These are phyloP conservation scores for Reticulascus tulasneorum DNA, from an alignment of 2,329 filamentous ascomycete genomes.

Conservation along the genomic window DNA sequence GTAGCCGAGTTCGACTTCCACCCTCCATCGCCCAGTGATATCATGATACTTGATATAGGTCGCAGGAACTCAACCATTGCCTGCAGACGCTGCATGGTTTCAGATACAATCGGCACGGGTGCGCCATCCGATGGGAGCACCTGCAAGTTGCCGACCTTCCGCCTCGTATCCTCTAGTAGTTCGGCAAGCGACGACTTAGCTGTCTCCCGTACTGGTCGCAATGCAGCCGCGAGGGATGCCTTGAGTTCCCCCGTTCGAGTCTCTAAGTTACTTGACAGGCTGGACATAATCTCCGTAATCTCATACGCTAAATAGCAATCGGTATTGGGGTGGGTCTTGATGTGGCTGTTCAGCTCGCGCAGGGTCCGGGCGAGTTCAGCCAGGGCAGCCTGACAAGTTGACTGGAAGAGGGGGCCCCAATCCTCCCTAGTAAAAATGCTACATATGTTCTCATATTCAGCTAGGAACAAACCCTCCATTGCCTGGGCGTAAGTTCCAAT, in stretches of 20 bases:
- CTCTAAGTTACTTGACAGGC: slow-evolving; percentile 75
- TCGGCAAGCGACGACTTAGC: slow-evolving; percentile 82
- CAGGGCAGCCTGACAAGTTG: slow-evolving; percentile 74
- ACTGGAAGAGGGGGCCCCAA: slow-evolving; percentile 73
- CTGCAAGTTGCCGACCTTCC: slow-evolving; percentile 61
- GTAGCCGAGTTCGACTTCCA: slow-evolving; percentile 62
- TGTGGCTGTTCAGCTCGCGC: slow-evolving; percentile 83
- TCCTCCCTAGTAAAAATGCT: slow-evolving; percentile 82
- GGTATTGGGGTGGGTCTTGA: slow-evolving; percentile 78
- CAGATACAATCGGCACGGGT: slow-evolving; percentile 70
- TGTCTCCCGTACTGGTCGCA: slow-evolving; percentile 88
- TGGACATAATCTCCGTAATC: slow-evolving; percentile 84
- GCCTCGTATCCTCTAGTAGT: slow-evolving; percentile 77
- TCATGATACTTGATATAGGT: slow-evolving; percentile 84
- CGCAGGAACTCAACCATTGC: slow-evolving; percentile 82
- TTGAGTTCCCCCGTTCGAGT: slow-evolving; percentile 83
- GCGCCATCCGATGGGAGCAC: slow-evolving; percentile 74
- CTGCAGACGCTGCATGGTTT: slow-evolving; percentile 82
- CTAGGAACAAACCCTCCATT: slow-evolving; percentile 79
- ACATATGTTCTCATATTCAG: slow-evolving; percentile 89
- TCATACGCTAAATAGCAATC: slow-evolving; percentile 96
- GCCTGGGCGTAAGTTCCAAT: slow-evolving; percentile 85
- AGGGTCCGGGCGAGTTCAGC: slow-evolving; percentile 81
- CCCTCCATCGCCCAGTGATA: slow-evolving; percentile 87
- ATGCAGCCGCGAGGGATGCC: slow-evolving; percentile 72